Base-by-base conservation (phyloP, 306 rosid species). In the Rosa persica region DNA sequence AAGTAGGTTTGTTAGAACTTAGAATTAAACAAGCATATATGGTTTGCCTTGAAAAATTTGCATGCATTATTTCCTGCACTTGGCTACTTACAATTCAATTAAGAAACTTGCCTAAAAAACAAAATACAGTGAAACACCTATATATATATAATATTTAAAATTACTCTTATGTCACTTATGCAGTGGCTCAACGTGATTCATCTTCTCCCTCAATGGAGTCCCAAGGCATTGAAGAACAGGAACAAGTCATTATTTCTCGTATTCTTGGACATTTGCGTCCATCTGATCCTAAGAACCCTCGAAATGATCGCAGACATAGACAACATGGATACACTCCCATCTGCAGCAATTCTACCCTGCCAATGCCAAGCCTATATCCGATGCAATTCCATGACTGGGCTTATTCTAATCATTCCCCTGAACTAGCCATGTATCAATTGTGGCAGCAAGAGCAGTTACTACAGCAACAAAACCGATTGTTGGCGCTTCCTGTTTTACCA, bases 391-490 rank as follows among this genome's bases (percentile, higher is more conserved):
- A 84, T n/a, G 80, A 76, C 72, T 88, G 81, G 78, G 85, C 76
- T 62, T 78, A 76, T 85, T 86, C 92, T 67, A 80, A 82, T 54
- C 85, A 85, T 83, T 81, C 87, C 4, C 89, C 91, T 25, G 89
- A 89, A 70, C 58, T 83, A 77, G 79, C 89, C 68, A 76, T 88
- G 78, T 89, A 91, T 78, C 93, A 91, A 74, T 78, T 91, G 58
- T 93, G 98, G 96, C 93, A 89, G 82, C 94, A 89, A 75, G 89
- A 93, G 49, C 89, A 89, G 81, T 73, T 91, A 42, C 23, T 85
- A 48, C 96, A 77, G 81, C 94, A 88, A 72, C 91, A 90, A 72
- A 81, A 80, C 74, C 80, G 39, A 81, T 66, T 84, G 40, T 83
- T 93, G 80, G 84, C 89, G 1, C 80, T 91, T 72, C 81, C 96